Percentiles rank a stretch among this genome's conserved stretches.
Evolutionary conservation across 441 rosid species (phyloP).

Genomic region (Macaranga tanarius): DNA sequence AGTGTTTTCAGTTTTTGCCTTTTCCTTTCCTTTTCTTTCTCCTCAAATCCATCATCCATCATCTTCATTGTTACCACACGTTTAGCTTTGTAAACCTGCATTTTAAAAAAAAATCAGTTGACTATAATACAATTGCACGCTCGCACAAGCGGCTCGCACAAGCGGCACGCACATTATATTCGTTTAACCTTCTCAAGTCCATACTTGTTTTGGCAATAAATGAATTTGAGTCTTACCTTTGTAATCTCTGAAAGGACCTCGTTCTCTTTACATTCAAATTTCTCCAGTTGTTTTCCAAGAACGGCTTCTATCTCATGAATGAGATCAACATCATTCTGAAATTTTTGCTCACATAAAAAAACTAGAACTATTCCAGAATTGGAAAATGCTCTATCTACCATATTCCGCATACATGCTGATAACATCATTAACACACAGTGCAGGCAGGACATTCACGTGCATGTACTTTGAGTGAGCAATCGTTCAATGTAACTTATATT

Average conservation of each 20-base stretch:
- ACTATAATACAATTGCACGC: too few relatives aligned
- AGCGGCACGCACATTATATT: too few relatives aligned
- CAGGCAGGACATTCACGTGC: background rate
- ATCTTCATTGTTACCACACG: slow-evolving; percentile 86
- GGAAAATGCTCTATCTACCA: background rate
- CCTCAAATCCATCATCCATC: slow-evolving; percentile 87
- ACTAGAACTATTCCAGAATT: background rate
- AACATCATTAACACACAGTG: too few relatives aligned
- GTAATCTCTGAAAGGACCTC: slow-evolving; percentile 75
- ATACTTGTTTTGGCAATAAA: too few relatives aligned
- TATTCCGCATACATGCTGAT: background rate
- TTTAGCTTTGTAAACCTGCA: slow-evolving; percentile 80
- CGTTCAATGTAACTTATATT: background rate
- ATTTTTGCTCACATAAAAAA: slow-evolving; percentile 24
- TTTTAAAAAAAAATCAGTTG: too few relatives aligned
- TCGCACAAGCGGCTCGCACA: too few relatives aligned
- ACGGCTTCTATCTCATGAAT: slow-evolving; percentile 77
- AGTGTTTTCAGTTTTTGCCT: slow-evolving; percentile 59
- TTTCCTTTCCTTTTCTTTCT: slow-evolving; percentile 64
- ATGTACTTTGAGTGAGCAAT: background rate
- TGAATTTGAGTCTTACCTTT: slow-evolving; percentile 41
- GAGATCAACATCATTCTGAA: slow-evolving; percentile 74
- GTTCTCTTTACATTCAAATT: slow-evolving; percentile 63
- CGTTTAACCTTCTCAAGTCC: too few relatives aligned
- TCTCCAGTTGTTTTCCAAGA: slow-evolving; percentile 61